Base-by-base conservation (phyloP, 768 basidiomycete genomes). In the Amyloporia xantha region DNA sequence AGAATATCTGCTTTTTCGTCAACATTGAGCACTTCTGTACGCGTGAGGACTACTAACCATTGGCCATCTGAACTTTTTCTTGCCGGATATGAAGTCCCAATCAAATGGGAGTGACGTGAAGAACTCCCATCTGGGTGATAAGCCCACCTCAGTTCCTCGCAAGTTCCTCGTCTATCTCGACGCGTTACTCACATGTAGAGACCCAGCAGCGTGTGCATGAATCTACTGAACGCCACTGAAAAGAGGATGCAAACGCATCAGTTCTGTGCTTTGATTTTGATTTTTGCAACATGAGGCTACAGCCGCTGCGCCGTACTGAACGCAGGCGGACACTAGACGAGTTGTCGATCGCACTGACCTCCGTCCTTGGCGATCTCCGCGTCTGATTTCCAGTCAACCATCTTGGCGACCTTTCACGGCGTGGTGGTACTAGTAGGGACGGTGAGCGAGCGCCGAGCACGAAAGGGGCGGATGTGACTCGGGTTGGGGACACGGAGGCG, bases 1-100 rank as follows among this genome's bases (percentile, higher is more conserved):
- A 76, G 56, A 73, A 75, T 13, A 66, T 55, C 56, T 58, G 41
- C 71, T 73, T 36, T 9, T 15, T 33, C 30, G 15, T 7, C 30
- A 15, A 33, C 9, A 15, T 7, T 7, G 30, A 15, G 15, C 30
- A 33, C 15, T 7, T 33, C 30, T 13, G 2, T 13, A 30, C 36
- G 28, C 49, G 30, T 13, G 11, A 20, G 4, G n/a, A 30, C n/a
- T n/a, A 57, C 61, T 17, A 43, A 69, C 72, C 62, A 76, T 52
- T 4, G 74, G 75, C 75, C 74, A 75, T 37, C 71, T 64, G 56
- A 74, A 76, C 52, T 62, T 65, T 36, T 61, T 65, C 59, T 63
- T 73, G 20, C 75, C 68, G 7, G 59, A 59, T 47, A 76, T 52
- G 30, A 72, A 63, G 3, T 62, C 62, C 65, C 64, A 69, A 52